phyloP scores from a whole-genome alignment of 192 early-diverging fungal genomes.

The Coemansia nantahalensis region DNA sequence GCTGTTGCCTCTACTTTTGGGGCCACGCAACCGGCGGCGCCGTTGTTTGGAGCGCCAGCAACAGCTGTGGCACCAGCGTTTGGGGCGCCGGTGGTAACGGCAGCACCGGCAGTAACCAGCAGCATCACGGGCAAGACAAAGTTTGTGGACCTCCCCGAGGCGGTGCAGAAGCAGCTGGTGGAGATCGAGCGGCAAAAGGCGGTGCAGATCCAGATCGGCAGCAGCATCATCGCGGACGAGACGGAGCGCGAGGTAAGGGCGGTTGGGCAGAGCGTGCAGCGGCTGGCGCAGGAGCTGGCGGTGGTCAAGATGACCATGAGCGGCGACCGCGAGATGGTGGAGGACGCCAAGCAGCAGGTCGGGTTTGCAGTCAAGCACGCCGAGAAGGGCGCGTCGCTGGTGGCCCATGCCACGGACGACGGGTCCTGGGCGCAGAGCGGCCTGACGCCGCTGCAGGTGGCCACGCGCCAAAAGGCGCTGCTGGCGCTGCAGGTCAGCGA shows the following conservation, averaged over 20 bases:
- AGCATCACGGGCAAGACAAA: conserved; percentile 36
- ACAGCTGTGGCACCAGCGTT: no score
- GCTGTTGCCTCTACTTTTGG: no score
- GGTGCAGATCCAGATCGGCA: conserved; percentile 45
- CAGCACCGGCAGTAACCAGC: neutral
- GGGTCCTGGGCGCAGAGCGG: conserved; percentile 38
- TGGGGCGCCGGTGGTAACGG: neutral
- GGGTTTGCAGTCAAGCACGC: conserved; percentile 44
- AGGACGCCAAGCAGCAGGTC: conserved; percentile 22
- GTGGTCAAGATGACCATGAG: conserved; percentile 35
- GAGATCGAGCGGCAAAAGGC: conserved; percentile 38
- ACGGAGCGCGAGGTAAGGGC: conserved; percentile 20
- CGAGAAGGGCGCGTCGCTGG: conserved; percentile 35
- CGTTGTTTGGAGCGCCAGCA: no score
- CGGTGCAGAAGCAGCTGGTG: conserved; percentile 26
- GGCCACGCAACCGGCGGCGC: no score
- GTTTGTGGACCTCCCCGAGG: conserved; percentile 36
- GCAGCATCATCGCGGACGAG: conserved; percentile 29
- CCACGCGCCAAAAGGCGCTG: conserved; percentile 28
- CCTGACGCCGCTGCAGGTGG: conserved; percentile 34
- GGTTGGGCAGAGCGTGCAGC: conserved; percentile 16
- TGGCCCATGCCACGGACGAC: conserved; percentile 36
- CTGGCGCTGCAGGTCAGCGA: conserved; percentile 12
- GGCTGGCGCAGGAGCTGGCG: conserved; percentile 23
- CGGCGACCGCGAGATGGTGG: conserved; percentile 28